These are phyloP conservation scores for Sporobolomyces roseus DNA, from an alignment of 768 basidiomycete genomes.

Conservation along the genomic window DNA sequence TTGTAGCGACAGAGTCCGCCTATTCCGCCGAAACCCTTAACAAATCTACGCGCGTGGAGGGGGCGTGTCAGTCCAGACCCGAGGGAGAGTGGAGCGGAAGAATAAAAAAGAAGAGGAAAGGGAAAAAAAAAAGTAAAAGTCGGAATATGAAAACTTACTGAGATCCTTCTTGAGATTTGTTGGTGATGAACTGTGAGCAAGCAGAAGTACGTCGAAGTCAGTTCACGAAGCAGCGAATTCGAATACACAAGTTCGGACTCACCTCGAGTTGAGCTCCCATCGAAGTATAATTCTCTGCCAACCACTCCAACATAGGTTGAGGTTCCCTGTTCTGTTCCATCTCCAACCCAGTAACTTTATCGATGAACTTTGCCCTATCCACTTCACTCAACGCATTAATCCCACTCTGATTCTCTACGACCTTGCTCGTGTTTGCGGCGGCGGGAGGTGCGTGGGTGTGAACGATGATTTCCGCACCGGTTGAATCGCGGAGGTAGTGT, in stretches of 20 bases:
- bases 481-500: constrained; percentile 78
- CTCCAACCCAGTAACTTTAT: constrained; percentile 89
- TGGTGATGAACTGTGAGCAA: constrained; percentile 64
- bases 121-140: not conserved
- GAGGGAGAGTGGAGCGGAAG: constrained; percentile 53
- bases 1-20: constrained; percentile 95
- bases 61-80: too few species aligned
- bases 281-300: constrained; percentile 96
- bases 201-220: not conserved
- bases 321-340: constrained; percentile 88
- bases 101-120: not conserved
- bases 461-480: constrained; percentile 73
- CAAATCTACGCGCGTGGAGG: too few species aligned
- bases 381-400: constrained; percentile 57
- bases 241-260: not conserved
- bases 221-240: not conserved
- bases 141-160: constrained; percentile 88
- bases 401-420: constrained; percentile 26
- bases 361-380: constrained; percentile 88
- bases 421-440: constrained; percentile 24
- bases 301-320: constrained; percentile 90
- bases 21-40: constrained; percentile 97
- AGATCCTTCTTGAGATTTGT: constrained; percentile 80
- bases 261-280: constrained; percentile 85
- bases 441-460: constrained; percentile 56